Percentiles rank a stretch among this genome's conserved stretches.
Conservation (phyloP, 2,329 filamentous ascomycete species). For the Colletotrichum tabaci region DNA sequence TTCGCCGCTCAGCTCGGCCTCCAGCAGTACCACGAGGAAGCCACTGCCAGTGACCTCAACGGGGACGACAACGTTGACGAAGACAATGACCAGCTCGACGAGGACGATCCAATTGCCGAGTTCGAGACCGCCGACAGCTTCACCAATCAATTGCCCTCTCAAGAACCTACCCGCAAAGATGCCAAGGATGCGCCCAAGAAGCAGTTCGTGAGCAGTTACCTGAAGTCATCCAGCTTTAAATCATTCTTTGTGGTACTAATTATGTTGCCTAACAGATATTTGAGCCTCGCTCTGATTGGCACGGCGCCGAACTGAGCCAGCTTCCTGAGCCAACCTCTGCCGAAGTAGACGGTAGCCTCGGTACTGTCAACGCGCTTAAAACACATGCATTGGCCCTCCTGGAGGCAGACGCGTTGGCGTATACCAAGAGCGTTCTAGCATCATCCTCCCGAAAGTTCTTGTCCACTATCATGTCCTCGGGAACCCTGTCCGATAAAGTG, state of each 20-base stretch:
- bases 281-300: slow-evolving; percentile 72
- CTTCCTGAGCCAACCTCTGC: slow-evolving; percentile 63
- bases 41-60: slow-evolving; percentile 43
- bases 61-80: slow-evolving; percentile 49
- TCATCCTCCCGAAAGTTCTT: slow-evolving; percentile 96
- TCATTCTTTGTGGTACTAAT: slow-evolving; percentile 19
- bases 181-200: slow-evolving; percentile 60
- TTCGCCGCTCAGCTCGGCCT: slow-evolving; percentile 42
- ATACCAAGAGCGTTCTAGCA: slow-evolving; percentile 80
- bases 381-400: slow-evolving; percentile 82
- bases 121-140: slow-evolving; percentile 47
- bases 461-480: slow-evolving; percentile 95
- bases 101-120: slow-evolving; percentile 46
- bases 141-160: not conserved
- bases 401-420: slow-evolving; percentile 82
- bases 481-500: slow-evolving; percentile 96
- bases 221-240: slow-evolving; percentile 2
- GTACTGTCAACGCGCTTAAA: slow-evolving; percentile 68
- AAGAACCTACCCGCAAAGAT: slow-evolving; percentile 12
- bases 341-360: slow-evolving; percentile 59
- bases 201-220: slow-evolving; percentile 44
- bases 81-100: slow-evolving; percentile 52
- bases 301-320: slow-evolving; percentile 60
- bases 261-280: slow-evolving; percentile 59
- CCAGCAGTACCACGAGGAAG: slow-evolving; percentile 30